Percentiles rank a stretch among this genome's conserved stretches.
phyloP scores from a whole-genome alignment of 106 monocot genomes.

The Dendrobium nobile region DNA sequence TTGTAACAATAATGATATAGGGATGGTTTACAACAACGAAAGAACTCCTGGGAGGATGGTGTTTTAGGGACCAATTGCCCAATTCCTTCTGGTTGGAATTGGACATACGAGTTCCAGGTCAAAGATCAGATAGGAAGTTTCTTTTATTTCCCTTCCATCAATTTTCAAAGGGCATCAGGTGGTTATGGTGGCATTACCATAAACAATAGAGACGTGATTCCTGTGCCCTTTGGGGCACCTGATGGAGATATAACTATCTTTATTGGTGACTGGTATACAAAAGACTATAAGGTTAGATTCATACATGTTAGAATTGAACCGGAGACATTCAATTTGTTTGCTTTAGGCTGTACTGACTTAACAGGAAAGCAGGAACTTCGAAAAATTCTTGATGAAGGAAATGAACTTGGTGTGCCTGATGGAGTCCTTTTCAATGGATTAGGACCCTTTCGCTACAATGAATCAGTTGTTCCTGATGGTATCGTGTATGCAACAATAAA shows the following conservation, averaged over 20 bases:
- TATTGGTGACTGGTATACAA: constrained; percentile 79
- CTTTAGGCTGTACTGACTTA: constrained; percentile 17
- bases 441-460: constrained; percentile 78
- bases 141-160: constrained; percentile 84
- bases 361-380: constrained; percentile 50
- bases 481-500: constrained; percentile 73
- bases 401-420: constrained; percentile 65
- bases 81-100: constrained; percentile 96
- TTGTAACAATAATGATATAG: constrained; percentile 31
- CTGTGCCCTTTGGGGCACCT: constrained; percentile 80
- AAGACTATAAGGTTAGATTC: constrained; percentile 57
- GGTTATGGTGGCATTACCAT: constrained; percentile 88
- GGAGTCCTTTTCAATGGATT: constrained; percentile 84
- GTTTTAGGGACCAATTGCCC: constrained; percentile 94
- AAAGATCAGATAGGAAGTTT: constrained; percentile 99
- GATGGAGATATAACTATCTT: constrained; percentile 89
- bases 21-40: constrained; percentile 89
- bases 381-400: constrained; percentile 54
- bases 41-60: constrained; percentile 96
- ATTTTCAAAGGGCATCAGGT: constrained; percentile 81
- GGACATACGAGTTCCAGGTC: constrained; percentile 95
- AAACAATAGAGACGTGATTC: constrained; percentile 93
- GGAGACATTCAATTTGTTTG: neutral
- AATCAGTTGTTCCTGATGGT: constrained; percentile 67
- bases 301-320: neutral